These are phyloP conservation scores for Candida suzukii DNA, from an alignment of 805 yeast genomes.

Conservation along the genomic window DNA sequence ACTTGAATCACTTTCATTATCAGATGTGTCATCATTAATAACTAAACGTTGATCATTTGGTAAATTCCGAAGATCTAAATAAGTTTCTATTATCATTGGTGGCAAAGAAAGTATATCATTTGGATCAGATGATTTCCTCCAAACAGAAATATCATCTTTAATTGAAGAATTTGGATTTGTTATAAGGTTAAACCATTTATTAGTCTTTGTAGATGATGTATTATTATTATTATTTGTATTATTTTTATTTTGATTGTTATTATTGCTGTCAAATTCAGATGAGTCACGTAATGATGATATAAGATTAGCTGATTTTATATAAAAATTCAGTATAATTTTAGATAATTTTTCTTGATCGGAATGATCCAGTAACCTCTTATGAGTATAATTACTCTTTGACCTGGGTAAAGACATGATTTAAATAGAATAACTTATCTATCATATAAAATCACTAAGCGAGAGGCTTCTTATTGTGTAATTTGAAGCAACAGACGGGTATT, in stretches of 20 bases:
- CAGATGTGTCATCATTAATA: slow-evolving; percentile 8
- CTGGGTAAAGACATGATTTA: background rate
- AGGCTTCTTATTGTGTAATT: no score
- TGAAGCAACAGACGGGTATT: no score
- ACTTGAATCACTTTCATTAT: slow-evolving; percentile 21
- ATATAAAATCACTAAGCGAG: no score
- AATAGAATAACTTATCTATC: no score
- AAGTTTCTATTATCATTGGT: slow-evolving; percentile 83
- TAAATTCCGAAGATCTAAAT: slow-evolving; percentile 19
- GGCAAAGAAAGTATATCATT: slow-evolving; percentile 43
- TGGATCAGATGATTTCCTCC: slow-evolving; percentile 34
- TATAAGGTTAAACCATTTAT: slow-evolving; percentile 61
- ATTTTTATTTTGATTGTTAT: no score
- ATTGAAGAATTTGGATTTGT: slow-evolving; percentile 27
- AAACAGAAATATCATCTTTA: slow-evolving; percentile 53
- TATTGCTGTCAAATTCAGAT: no score
- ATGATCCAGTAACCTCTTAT: background rate
- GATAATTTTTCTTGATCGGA: background rate
- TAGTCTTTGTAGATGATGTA: slow-evolving; percentile 23
- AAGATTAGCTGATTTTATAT: background rate
- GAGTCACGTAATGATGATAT: background rate
- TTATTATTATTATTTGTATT: background rate
- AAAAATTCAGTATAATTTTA: background rate
- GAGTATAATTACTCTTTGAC: background rate
- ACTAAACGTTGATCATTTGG: slow-evolving; percentile 11